These are phyloP conservation scores for Hymenoscyphus fraxineus DNA, from an alignment of 2,329 filamentous ascomycete genomes.

Conservation along the genomic window DNA sequence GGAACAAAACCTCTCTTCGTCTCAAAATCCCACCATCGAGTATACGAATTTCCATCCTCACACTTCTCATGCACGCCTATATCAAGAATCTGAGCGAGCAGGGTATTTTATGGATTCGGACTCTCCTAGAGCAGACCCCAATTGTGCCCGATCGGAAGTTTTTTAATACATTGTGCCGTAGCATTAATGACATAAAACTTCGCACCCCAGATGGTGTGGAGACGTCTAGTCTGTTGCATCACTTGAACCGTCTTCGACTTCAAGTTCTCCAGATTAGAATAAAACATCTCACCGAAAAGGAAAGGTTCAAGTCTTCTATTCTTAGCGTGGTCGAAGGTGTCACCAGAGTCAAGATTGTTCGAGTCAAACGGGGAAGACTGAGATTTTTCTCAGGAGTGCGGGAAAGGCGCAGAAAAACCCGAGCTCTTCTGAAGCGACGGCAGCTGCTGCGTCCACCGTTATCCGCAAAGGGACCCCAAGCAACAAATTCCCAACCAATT, in stretches of 20 bases:
- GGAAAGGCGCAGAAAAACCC: not conserved
- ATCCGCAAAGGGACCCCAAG: not conserved
- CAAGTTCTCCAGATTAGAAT: not conserved
- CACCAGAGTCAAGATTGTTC: not conserved
- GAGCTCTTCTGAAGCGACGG: not conserved
- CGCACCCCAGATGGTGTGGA: not conserved
- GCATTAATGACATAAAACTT: conserved; percentile 8
- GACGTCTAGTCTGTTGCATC: not conserved
- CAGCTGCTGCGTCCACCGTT: not conserved
- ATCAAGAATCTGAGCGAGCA: conserved; percentile 21
- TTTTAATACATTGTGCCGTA: conserved; percentile 20
- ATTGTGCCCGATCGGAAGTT: conserved; percentile 27
- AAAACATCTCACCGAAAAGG: not conserved
- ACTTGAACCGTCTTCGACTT: not conserved
- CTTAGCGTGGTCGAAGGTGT: not conserved
- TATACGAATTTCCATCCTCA: conserved; percentile 26
- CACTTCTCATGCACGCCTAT: conserved; percentile 30
- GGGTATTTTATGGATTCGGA: conserved; percentile 29
- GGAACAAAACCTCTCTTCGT: conserved; percentile 25
- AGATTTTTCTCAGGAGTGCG: not conserved
- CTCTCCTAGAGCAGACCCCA: conserved; percentile 3
- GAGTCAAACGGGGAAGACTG: not conserved
- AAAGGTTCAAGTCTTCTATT: not conserved
- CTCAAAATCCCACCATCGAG: conserved; percentile 14
- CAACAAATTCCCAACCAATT: not conserved